These are phyloP conservation scores for Stephanodiscus minutulus DNA, from an alignment of 108 stramenopile species.

Conservation along the genomic window DNA sequence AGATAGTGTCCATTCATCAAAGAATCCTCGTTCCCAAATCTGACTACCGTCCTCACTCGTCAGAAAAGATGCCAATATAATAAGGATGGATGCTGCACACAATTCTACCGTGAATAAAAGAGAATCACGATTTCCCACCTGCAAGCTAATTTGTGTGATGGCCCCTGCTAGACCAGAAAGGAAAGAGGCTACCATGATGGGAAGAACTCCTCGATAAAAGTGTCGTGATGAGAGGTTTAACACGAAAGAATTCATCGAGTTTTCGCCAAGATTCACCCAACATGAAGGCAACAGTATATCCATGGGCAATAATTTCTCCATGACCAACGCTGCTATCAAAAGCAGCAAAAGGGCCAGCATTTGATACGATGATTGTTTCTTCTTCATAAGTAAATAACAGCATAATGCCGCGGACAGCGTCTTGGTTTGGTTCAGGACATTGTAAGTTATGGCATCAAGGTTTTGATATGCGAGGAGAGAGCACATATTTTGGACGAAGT, in stretches of 20 bases:
- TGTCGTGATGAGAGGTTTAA: slow-evolving; percentile 43
- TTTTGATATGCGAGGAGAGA: slow-evolving; percentile 89
- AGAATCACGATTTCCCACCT: slow-evolving; percentile 73
- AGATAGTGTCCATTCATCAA: slow-evolving; percentile 69
- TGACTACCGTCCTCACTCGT: slow-evolving; percentile 63
- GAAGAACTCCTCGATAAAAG: slow-evolving; percentile 79
- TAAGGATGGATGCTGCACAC: slow-evolving; percentile 64
- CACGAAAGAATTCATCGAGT: not conserved
- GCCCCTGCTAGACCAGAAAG: slow-evolving; percentile 91
- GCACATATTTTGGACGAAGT: slow-evolving; percentile 91
- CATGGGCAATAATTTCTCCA: slow-evolving; percentile 62
- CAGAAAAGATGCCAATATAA: slow-evolving; percentile 51
- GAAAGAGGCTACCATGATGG: slow-evolving; percentile 79
- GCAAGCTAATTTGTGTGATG: slow-evolving; percentile 88
- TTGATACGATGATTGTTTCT: slow-evolving; percentile 79
- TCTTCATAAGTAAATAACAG: slow-evolving; percentile 89
- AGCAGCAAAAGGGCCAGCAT: slow-evolving; percentile 84
- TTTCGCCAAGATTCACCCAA: slow-evolving; percentile 13
- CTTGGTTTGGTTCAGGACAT: slow-evolving; percentile 96
- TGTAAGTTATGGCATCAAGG: slow-evolving; percentile 92
- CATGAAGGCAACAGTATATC: slow-evolving; percentile 35
- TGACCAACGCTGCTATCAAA: slow-evolving; percentile 74
- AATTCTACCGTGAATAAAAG: slow-evolving; percentile 90
- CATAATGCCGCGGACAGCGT: slow-evolving; percentile 92
- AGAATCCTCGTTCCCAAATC: slow-evolving; percentile 71